Conservation (phyloP, 306 rosid species). For the Chamaecrista fasciculata region DNA sequence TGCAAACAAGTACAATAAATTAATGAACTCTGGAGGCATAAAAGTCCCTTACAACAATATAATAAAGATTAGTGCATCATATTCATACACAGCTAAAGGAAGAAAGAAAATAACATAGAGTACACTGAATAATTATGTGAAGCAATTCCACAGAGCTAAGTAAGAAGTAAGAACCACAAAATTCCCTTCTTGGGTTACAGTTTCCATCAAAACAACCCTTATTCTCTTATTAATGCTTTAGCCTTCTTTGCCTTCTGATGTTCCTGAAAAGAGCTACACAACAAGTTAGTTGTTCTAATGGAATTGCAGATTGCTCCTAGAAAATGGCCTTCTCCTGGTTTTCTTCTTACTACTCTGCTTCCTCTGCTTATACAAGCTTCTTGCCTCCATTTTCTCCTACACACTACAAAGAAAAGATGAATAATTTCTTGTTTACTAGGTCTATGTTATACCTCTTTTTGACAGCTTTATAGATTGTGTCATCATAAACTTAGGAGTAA, state of each 20-base stretch:
- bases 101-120: conserved; percentile 23
- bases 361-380: conserved; percentile 5
- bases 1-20: conserved; percentile 21
- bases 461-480: not conserved
- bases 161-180: conserved; percentile 13
- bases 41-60: conserved; percentile 13
- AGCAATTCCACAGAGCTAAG: conserved; percentile 15
- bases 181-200: conserved; percentile 1
- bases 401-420: not conserved
- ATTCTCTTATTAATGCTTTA: conserved; percentile 3
- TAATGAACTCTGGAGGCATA: conserved; percentile 3
- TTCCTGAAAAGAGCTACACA: conserved; percentile 7
- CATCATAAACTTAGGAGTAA: too few species aligned
- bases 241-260: conserved; percentile 16
- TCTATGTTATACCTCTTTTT: too few species aligned
- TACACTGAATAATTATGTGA: conserved; percentile 10
- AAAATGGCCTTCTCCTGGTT: not conserved
- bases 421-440: not conserved
- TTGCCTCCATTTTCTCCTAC: conserved; percentile 26
- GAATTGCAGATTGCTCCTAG: conserved; percentile 13
- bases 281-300: conserved; percentile 14
- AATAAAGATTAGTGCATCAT: not conserved
- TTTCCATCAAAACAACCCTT: conserved; percentile 11
- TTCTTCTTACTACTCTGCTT: not conserved
- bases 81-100: conserved; percentile 6